Evolutionary conservation across 352 stramenopile genomes (phyloP), one percentile per base, ranked within the genome.

Genomic region (Phytophthora ramorum): DNA sequence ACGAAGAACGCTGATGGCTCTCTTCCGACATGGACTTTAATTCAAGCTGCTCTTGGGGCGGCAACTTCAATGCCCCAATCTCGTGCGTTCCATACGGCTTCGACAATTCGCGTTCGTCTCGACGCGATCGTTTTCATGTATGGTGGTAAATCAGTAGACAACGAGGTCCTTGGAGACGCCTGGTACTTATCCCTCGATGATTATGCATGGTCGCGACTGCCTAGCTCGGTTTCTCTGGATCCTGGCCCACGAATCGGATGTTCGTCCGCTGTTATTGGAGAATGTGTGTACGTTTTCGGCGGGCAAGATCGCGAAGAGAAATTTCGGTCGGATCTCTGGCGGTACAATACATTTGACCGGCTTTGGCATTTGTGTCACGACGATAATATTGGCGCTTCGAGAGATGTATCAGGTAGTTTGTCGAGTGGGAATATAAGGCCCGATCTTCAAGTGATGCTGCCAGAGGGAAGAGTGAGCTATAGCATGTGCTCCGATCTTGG

Each of bases 281-380:
- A 96, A 51, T 91, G 76, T 40, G 85, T 96, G 2, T 96, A 89
- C 40, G 50, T 96, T 0, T 96, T 95, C 59, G 89, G 87, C 38
- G 89, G 89, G 1, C 70, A 90, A 57, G 87, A 95, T 64, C 86
- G 86, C 40, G 87, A 93, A 66, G 86, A 92, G 45, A 90, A 89
- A 35, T 70, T 89, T 16, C 75, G 87, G 26, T 81, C 87, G 3
- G 89, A 95, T 55, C 63, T 96, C 14, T 96, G 89, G 89, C 68
- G 85, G 13, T 95, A 94, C 58, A 95, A 95, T 58, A 92, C 86
- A 2, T 96, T 96, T 63, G 89, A 96, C 54, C 85, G 87, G 16
- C 69, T 93, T 26, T 96, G 89, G 89, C 80, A 95, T 55, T 75
- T 96, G 38, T 95, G 84, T 26, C 75, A 95, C 52, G 87, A 95